These are phyloP conservation scores for Talinum fruticosum DNA, from an alignment of 148 eudicot genomes.

Conservation along the genomic window DNA sequence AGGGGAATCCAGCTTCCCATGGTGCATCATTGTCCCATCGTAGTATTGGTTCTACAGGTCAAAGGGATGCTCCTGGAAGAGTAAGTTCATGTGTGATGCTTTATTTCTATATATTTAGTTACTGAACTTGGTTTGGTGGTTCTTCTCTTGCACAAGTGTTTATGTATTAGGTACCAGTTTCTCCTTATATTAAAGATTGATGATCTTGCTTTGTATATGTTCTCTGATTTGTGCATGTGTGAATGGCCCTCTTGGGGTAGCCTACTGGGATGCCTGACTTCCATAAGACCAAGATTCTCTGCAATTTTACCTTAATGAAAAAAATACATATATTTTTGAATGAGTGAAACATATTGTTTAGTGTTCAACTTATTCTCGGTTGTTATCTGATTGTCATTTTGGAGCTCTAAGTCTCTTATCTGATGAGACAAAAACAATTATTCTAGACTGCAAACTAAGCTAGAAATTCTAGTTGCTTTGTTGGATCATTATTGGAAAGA, in stretches of 20 bases:
- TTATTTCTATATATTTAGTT: background rate
- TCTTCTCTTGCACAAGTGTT: background rate
- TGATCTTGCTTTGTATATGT: too few relatives aligned
- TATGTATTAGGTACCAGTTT: background rate
- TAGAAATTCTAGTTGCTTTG: too few relatives aligned
- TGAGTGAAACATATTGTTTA: background rate
- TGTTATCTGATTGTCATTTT: background rate
- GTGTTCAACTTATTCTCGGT: background rate
- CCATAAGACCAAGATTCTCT: too few relatives aligned
- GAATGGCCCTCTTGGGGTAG: too few relatives aligned
- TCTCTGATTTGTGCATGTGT: too few relatives aligned
- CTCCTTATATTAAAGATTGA: background rate
- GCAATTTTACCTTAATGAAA: too few relatives aligned
- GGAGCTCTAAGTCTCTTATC: background rate
- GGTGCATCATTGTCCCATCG: conserved; percentile 87
- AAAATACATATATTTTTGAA: background rate
- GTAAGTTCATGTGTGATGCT: conserved; percentile 33
- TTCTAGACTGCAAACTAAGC: background rate
- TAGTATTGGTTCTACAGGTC: conserved; percentile 90
- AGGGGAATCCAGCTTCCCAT: conserved; percentile 85
- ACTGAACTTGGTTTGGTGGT: background rate
- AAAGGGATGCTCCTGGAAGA: conserved; percentile 92
- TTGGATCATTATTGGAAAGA: too few relatives aligned
- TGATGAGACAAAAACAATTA: background rate
- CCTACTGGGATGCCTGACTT: too few relatives aligned